Evolutionary conservation across 2,329 filamentous ascomycete genomes (phyloP).

Genomic region (Fonsecaea erecta): DNA sequence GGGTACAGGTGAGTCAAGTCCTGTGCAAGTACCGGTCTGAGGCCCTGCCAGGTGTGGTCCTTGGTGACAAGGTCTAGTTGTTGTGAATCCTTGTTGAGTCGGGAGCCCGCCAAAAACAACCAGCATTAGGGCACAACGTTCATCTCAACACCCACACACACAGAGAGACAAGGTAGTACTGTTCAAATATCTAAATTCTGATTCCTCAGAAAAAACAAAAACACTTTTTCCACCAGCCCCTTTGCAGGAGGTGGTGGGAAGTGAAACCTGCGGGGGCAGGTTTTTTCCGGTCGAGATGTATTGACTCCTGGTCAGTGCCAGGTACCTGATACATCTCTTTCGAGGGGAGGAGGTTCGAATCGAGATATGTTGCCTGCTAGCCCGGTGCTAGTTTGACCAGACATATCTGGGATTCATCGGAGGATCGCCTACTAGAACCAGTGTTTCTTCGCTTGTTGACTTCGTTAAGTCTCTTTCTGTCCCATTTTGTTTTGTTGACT

Average conservation of each 20-base stretch:
- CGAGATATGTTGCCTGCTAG: background rate
- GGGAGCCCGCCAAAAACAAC: background rate
- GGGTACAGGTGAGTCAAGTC: too few species aligned
- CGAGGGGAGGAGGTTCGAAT: background rate
- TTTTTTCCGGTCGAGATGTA: background rate
- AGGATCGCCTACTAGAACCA: conserved; percentile 12
- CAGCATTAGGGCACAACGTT: background rate
- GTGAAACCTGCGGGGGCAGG: background rate
- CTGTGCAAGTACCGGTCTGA: too few species aligned
- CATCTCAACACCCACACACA: background rate
- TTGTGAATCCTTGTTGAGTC: background rate
- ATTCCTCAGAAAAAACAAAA: background rate
- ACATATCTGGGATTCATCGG: background rate
- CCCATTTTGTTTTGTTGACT: background rate
- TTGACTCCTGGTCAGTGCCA: background rate
- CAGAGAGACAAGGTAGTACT: background rate
- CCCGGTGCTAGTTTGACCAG: too few species aligned
- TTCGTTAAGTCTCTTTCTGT: conserved; percentile 9
- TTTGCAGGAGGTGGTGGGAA: conserved; percentile 1
- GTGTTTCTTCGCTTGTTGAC: background rate
- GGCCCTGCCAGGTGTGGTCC: background rate
- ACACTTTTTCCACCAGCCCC: background rate
- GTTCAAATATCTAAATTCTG: background rate
- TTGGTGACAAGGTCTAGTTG: background rate
- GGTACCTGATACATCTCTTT: background rate